Evolutionary conservation across 2,329 filamentous ascomycete species (phyloP), one percentile per base, ranked within the genome.

Genomic region (Ceratocystiopsis sp.): DNA sequence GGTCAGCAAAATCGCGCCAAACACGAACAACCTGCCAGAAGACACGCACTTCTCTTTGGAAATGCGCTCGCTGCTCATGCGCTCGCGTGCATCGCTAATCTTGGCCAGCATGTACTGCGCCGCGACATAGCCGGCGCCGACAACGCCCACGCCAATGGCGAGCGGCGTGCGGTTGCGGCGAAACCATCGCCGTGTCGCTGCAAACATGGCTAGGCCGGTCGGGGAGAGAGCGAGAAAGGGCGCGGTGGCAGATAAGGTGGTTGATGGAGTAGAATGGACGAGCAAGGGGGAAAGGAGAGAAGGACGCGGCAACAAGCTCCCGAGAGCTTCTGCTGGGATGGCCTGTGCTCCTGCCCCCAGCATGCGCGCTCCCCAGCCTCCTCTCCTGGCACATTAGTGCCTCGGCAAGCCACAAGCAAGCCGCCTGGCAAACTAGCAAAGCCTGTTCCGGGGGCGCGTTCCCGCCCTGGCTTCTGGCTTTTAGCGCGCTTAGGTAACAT

Each of bases 61-160:
- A 58, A 95, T 93, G 55, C 86, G 79, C 57, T 96, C 91, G 61
- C 85, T 89, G 62, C 82, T 87, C 84, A 95, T 93, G 60, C 89
- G 86, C 71, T 95, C 86, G 52, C 87, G 78, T 53, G 89, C 86
- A 62, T 96, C 87, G 51, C 81, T 81, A 55, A 96, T 79, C 71
- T 94, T 96, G 55, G 73, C 75, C 56, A 95, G 62, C 52, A 94
- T 76, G 78, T 95, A 98, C 61, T 94, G 86, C 35, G 84, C 85
- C 44, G 83, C 87, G 47, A 95, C 66, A 63, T 98, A 98, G 51
- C 86, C 86, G 42, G 82, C 84, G 52, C 89, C 87, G 51, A 95
- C 65, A 51, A 96, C 74, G 50, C 87, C 86, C 46, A 84, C 77
- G 51, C 87, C 86, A 57, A 98, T 74, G 58, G 86, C 84, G 58